Evolutionary conservation across 768 basidiomycete species (phyloP).

Genomic region (Rhodocollybia butyracea): DNA sequence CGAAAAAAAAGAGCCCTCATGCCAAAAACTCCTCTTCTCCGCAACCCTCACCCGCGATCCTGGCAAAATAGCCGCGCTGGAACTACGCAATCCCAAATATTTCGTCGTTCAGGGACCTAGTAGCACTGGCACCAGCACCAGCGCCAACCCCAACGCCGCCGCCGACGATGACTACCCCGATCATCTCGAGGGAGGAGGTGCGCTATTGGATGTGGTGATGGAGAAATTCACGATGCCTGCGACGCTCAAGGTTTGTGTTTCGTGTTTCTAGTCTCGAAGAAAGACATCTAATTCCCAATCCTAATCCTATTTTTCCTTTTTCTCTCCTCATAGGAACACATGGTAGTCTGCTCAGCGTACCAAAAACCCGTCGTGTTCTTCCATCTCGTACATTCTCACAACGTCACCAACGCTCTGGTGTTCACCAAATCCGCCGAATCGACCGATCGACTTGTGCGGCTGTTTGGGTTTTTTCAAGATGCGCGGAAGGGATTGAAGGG

Average conservation of each 20-base stretch:
- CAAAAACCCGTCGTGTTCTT: conserved; percentile 89
- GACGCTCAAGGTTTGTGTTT: conserved; percentile 58
- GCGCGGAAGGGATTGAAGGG: too few relatives aligned
- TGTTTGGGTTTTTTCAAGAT: conserved; percentile 80
- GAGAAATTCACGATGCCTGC: conserved; percentile 82
- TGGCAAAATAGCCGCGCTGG: conserved; percentile 82
- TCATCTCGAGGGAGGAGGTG: conserved; percentile 8
- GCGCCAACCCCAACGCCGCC: too few relatives aligned
- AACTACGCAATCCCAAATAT: conserved; percentile 79
- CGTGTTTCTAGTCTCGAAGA: not conserved
- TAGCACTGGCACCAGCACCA: conserved; percentile 21
- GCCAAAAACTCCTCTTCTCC: conserved; percentile 94
- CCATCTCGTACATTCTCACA: conserved; percentile 67
- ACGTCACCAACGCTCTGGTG: conserved; percentile 71
- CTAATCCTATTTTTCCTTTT: not conserved
- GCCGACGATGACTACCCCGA: too few relatives aligned
- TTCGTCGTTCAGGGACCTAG: conserved; percentile 71
- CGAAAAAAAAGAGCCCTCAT: conserved; percentile 60
- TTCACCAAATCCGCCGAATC: conserved; percentile 99
- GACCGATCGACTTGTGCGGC: conserved; percentile 72
- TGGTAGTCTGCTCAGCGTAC: conserved; percentile 74
- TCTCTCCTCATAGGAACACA: conserved; percentile 66
- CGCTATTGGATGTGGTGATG: conserved; percentile 54
- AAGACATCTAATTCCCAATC: not conserved
- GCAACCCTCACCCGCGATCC: conserved; percentile 95